Conservation (phyloP, 176 grass and related monocot species). For the Cenchrus fungigraminus region DNA sequence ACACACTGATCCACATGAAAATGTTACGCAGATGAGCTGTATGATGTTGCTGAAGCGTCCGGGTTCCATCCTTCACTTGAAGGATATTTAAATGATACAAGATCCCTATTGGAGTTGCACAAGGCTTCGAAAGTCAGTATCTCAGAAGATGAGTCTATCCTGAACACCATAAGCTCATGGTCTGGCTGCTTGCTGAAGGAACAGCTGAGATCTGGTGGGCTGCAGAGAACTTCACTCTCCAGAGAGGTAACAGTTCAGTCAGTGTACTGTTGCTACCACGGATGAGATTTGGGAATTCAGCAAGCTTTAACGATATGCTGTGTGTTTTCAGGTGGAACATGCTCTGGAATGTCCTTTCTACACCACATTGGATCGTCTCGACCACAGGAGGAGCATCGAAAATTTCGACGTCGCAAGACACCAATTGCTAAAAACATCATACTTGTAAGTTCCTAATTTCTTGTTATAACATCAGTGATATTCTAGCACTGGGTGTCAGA, state of each 20-base stretch:
- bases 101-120: constrained; percentile 67
- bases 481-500: constrained; percentile 48
- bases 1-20: neutral
- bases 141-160: constrained; percentile 43
- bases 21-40: constrained; percentile 37
- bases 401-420: constrained; percentile 40
- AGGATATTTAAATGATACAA: constrained; percentile 59
- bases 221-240: constrained; percentile 9
- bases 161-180: constrained; percentile 62
- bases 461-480: constrained; percentile 37
- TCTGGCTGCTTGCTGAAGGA: constrained; percentile 53
- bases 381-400: constrained; percentile 83
- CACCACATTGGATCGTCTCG: constrained; percentile 65
- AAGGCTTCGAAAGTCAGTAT: constrained; percentile 71
- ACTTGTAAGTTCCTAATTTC: constrained; percentile 33
- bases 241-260: constrained; percentile 48
- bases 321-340: constrained; percentile 62
- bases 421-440: constrained; percentile 53
- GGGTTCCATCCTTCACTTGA: constrained; percentile 43
- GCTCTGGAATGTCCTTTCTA: constrained; percentile 70
- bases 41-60: constrained; percentile 44
- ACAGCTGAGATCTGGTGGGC: constrained; percentile 29
- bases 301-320: neutral
- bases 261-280: neutral
- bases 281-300: neutral